Percentiles rank a stretch among this genome's conserved stretches.
Evolutionary conservation across 129 eudicot species (phyloP).

Genomic region (Chrysanthemum makinoi): DNA sequence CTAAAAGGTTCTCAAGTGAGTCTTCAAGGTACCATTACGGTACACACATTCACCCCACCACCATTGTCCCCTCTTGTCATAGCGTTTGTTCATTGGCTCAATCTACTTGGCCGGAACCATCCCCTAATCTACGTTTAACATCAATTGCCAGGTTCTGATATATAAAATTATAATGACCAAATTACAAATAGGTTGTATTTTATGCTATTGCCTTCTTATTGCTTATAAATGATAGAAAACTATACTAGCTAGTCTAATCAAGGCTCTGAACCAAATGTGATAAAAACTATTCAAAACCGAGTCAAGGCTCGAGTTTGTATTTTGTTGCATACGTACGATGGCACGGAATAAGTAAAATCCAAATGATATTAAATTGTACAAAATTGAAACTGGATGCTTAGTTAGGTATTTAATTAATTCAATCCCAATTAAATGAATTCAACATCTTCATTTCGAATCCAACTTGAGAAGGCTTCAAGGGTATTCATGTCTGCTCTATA

Average conservation of each 20-base stretch:
- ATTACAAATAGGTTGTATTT: too few species aligned
- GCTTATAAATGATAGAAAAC: background rate
- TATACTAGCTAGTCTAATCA: conserved; percentile 5
- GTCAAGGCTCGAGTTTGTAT: background rate
- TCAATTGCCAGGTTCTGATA: too few species aligned
- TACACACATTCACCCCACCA: too few species aligned
- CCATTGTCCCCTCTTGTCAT: too few species aligned
- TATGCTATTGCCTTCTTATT: too few species aligned
- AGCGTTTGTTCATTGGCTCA: too few species aligned
- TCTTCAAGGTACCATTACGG: too few species aligned
- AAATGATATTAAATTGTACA: conserved; percentile 11
- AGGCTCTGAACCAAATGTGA: background rate
- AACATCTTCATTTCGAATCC: conserved; percentile 47
- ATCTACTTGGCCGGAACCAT: too few species aligned
- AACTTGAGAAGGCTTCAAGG: conserved; percentile 65
- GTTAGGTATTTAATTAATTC: conserved; percentile 3
- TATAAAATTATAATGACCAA: too few species aligned
- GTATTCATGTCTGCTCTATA: conserved; percentile 82
- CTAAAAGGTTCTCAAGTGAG: too few species aligned
- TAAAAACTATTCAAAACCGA: background rate
- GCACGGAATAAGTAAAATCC: conserved; percentile 10
- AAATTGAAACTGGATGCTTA: conserved; percentile 15
- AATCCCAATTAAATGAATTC: background rate
- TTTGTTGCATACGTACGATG: conserved; percentile 2
- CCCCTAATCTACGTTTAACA: too few species aligned